A percentile compares a stretch with the other conserved stretches of the same genome.
These are phyloP conservation scores for Suillus variegatus DNA, from an alignment of 768 basidiomycete species.

Conservation along the genomic window DNA sequence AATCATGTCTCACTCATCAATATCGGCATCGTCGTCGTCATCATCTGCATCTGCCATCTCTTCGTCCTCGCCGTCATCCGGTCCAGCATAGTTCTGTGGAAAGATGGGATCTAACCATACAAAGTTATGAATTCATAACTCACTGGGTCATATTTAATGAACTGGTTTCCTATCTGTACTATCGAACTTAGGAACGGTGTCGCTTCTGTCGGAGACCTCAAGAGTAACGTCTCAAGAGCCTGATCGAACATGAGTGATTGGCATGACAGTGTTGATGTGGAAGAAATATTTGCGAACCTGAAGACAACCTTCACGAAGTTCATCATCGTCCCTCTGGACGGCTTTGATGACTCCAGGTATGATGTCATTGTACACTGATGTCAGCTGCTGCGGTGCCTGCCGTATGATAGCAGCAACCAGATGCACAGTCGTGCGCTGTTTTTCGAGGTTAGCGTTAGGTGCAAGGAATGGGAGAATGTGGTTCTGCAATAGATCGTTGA, in stretches of 20 bases:
- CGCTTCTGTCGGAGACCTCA: slow-evolving; percentile 83
- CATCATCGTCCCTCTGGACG: slow-evolving; percentile 76
- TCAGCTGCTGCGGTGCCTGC: slow-evolving; percentile 67
- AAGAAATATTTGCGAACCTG: slow-evolving; percentile 48
- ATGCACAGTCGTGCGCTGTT: slow-evolving; percentile 76
- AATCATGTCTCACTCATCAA: slow-evolving; percentile 62
- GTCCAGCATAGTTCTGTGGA: slow-evolving; percentile 76
- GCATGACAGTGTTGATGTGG: neutral
- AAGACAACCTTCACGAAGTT: slow-evolving; percentile 76
- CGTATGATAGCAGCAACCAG: slow-evolving; percentile 80
- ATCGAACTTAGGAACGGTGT: slow-evolving; percentile 70
- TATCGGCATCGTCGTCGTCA: slow-evolving; percentile 77
- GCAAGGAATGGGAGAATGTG: slow-evolving; percentile 63
- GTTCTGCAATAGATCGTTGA: slow-evolving; percentile 57
- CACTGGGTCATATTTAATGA: slow-evolving; percentile 94
- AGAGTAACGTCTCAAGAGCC: slow-evolving; percentile 84
- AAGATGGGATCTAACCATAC: slow-evolving; percentile 10
- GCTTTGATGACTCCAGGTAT: slow-evolving; percentile 74
- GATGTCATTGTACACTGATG: slow-evolving; percentile 58
- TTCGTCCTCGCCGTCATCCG: slow-evolving; percentile 63
- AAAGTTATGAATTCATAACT: slow-evolving; percentile 1
- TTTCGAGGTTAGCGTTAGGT: slow-evolving; percentile 55
- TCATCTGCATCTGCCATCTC: slow-evolving; percentile 57
- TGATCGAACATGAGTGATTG: slow-evolving; percentile 31
- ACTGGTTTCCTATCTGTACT: slow-evolving; percentile 68